Evolutionary conservation across 371 early-diverging fungal species (phyloP).

Genomic region (Mortierella sp.): DNA sequence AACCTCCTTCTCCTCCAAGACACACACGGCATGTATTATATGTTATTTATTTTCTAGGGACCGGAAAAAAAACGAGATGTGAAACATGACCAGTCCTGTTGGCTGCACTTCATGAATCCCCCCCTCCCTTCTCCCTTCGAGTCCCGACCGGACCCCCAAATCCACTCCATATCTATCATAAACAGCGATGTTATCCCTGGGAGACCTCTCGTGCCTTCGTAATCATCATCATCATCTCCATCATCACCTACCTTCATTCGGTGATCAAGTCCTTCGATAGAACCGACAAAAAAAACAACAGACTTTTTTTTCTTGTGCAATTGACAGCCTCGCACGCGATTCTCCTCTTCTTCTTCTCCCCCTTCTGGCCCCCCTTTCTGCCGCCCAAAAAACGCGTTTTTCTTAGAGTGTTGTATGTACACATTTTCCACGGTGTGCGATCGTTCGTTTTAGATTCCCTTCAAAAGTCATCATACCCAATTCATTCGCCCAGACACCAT

Average conservation of each 20-base stretch:
- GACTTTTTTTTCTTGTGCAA: not conserved
- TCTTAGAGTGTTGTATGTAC: not conserved
- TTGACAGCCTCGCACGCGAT: slow-evolving; percentile 1
- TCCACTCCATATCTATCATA: not conserved
- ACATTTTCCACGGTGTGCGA: not conserved
- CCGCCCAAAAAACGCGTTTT: not conserved
- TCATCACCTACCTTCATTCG: not conserved
- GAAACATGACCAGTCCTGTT: not conserved
- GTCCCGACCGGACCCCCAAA: slow-evolving; percentile 3
- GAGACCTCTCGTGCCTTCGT: not conserved
- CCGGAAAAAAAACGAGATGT: not conserved
- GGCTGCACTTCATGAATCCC: not conserved
- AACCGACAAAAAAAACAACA: not conserved
- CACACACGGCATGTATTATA: no score
- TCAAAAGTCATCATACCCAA: not conserved
- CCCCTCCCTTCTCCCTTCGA: not conserved
- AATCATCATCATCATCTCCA: not conserved
- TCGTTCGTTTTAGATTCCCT: not conserved
- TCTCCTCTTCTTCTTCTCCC: not conserved
- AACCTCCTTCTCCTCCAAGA: not conserved
- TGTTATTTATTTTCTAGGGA: not conserved
- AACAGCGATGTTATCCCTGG: no score
- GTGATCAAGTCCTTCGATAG: no score
- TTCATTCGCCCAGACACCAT: not conserved
- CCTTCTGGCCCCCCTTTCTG: not conserved